Percentiles rank a stretch among this genome's conserved stretches.
phyloP scores from a whole-genome alignment of 306 rosid genomes.

The Neltuma alba region DNA sequence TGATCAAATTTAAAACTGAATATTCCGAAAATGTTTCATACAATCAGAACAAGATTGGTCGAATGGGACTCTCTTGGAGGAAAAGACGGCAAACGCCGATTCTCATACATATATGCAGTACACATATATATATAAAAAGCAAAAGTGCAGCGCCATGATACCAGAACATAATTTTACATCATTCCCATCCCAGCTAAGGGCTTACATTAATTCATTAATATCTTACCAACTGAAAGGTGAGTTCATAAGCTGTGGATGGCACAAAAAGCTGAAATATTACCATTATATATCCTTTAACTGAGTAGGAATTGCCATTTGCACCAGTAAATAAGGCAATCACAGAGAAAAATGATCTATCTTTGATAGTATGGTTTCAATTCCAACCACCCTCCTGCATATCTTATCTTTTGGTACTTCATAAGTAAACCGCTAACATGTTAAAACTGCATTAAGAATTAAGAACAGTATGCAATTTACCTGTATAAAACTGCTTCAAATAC shows the following conservation, averaged over 20 bases:
- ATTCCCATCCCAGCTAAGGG: conserved; percentile 34
- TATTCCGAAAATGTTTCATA: conserved; percentile 1
- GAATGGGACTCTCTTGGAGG: not conserved
- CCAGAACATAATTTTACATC: not conserved
- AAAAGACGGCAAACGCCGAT: not conserved
- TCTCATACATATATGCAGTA: not conserved
- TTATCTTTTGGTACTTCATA: conserved; percentile 44
- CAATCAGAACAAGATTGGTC: not conserved
- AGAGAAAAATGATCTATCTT: conserved; percentile 28
- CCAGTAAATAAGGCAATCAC: conserved; percentile 24
- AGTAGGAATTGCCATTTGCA: not conserved
- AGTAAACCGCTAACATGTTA: conserved; percentile 42
- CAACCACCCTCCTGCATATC: conserved; percentile 27
- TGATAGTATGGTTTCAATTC: conserved; percentile 27
- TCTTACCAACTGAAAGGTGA: conserved; percentile 40
- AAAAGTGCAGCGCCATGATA: conserved; percentile 5
- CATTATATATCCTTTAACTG: conserved; percentile 24
- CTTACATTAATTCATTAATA: conserved; percentile 32
- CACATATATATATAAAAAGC: not conserved
- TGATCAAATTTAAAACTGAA: not conserved
- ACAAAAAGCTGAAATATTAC: conserved; percentile 24
- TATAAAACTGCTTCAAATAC: conserved; percentile 50
- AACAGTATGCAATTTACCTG: conserved; percentile 58
- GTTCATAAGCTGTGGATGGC: conserved; percentile 35
- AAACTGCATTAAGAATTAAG: conserved; percentile 52